Evolutionary conservation across 345 rosid species (phyloP).

Genomic region (Syzygium aqueum): DNA sequence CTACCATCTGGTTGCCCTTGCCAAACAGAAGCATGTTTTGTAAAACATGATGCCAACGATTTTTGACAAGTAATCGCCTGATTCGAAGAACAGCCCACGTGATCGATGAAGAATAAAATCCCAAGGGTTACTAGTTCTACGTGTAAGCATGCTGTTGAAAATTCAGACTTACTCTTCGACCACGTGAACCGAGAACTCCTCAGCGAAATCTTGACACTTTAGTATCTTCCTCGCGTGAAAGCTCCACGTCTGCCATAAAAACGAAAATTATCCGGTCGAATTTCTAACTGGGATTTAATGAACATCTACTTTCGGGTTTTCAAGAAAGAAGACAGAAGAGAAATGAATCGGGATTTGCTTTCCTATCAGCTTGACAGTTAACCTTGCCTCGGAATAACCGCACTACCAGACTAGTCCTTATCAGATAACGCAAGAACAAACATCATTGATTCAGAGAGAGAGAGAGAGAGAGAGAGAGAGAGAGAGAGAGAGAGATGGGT

Average conservation of each 20-base stretch:
- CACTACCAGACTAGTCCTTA: background rate
- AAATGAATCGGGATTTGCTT: background rate
- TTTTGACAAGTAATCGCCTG: too few relatives aligned
- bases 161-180: conserved; percentile 14
- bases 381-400: background rate
- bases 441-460: background rate
- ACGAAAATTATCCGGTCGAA: background rate
- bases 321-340: background rate
- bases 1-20: background rate
- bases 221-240: conserved; percentile 10
- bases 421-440: background rate
- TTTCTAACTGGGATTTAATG: background rate
- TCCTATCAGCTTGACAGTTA: background rate
- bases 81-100: too few relatives aligned
- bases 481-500: background rate
- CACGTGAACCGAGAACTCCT: conserved; percentile 9
- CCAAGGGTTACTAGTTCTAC: background rate
- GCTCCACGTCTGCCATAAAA: conserved; percentile 20
- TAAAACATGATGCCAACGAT: background rate
- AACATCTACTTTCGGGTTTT: background rate
- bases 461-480: background rate
- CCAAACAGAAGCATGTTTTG: background rate
- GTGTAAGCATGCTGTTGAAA: background rate
- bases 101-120: too few relatives aligned
- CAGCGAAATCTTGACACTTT: conserved; percentile 5